Evolutionary conservation across 768 basidiomycete species (phyloP), one percentile per base, ranked within the genome.

Genomic region (Podaxis carcinomalis): DNA sequence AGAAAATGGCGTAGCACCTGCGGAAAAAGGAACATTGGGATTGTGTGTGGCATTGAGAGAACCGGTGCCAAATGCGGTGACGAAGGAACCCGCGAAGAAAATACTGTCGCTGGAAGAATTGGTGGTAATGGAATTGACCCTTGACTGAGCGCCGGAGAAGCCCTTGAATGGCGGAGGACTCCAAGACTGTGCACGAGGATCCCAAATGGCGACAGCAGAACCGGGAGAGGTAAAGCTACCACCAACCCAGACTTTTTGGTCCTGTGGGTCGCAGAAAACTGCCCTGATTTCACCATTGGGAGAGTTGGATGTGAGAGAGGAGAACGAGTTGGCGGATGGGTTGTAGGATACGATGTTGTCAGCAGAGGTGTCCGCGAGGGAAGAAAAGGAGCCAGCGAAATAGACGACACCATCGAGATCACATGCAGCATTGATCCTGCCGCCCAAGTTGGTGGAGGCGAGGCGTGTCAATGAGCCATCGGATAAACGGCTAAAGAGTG

Each of bases 11-110:
- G 91, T 88, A 13, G 93, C 91, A 27, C 90, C 87, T 1, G 84
- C 70, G 21, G 93, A 94, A 67, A 85, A 87, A 11, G 92, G 92
- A 3, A 94, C 87, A 62, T 90, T 94, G 10, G 92, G 92, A 69
- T 93, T 94, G 69, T 89, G 89, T 44, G 87, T 86, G 63, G 82
- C 81, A 68, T 86, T 89, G 51, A 84, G 46, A 67, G 57, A 14
- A 74, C 72, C 77, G 63, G 77, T 81, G 49, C 86, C 85, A 69
- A 92, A 95, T 1, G 83, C 75, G 2, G 92, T 89, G 58, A 89
- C 67, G 77, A 99, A 99, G 11, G 89, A 88, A 40, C 97, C 97
- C 0, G 90, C 82, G 69, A 98, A 95, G 70, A 95, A 89, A 57
- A 98, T 75, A 63, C 89, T 91, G 11, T 80, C 75, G 57, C 82